Evolutionary conservation across 768 basidiomycete species (phyloP).

Genomic region (Boletus rubroflammeus): DNA sequence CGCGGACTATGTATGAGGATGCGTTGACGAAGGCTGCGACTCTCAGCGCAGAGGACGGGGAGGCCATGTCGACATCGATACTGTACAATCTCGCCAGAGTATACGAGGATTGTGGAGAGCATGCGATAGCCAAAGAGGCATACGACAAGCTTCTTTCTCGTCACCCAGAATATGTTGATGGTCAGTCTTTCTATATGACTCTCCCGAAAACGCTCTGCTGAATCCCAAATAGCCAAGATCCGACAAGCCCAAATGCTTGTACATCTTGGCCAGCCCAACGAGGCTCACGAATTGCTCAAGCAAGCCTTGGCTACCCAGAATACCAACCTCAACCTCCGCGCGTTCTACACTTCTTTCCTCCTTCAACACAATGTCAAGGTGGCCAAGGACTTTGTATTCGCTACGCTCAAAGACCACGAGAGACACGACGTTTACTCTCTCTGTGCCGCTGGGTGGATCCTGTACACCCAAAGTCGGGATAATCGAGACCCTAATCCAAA

Average conservation of each 20-base stretch:
- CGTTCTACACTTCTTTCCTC: constrained; percentile 92
- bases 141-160: constrained; percentile 83
- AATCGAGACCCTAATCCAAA: constrained; percentile 59
- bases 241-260: constrained; percentile 82
- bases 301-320: constrained; percentile 80
- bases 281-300: constrained; percentile 87
- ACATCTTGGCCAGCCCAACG: constrained; percentile 64
- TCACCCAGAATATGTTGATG: constrained; percentile 96
- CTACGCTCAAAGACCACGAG: constrained; percentile 81
- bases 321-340: constrained; percentile 81
- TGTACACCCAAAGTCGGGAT: constrained; percentile 85
- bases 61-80: constrained; percentile 76
- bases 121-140: constrained; percentile 71
- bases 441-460: constrained; percentile 84
- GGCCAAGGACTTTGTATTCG: constrained; percentile 88
- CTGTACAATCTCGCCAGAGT: constrained; percentile 90
- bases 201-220: neutral
- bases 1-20: constrained; percentile 65
- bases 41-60: constrained; percentile 46
- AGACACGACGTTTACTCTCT: constrained; percentile 88
- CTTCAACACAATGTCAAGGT: constrained; percentile 68
- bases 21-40: constrained; percentile 59
- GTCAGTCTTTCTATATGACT: constrained; percentile 43
- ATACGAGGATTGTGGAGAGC: constrained; percentile 82
- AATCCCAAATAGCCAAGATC: constrained; percentile 69